These are phyloP conservation scores for Debaryomycetaceae sp. DNA, from an alignment of 1,139 yeast species.

Conservation along the genomic window DNA sequence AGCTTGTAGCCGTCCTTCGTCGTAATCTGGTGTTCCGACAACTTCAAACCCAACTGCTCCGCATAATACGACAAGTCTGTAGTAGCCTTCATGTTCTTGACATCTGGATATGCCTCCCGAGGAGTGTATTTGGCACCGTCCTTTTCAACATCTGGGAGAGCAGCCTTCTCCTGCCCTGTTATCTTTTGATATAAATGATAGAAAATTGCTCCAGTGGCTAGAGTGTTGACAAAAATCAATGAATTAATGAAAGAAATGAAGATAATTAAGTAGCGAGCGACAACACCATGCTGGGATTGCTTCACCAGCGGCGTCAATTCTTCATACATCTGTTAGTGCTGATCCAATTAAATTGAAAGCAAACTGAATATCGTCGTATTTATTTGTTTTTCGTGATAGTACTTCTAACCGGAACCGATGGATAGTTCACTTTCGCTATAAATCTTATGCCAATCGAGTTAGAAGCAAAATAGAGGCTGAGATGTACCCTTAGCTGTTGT, in stretches of 20 bases:
- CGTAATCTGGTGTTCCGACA: slow-evolving; percentile 55
- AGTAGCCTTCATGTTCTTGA: slow-evolving; percentile 25
- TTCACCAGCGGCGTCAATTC: slow-evolving; percentile 19
- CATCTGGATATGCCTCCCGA: slow-evolving; percentile 28
- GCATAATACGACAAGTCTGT: slow-evolving; percentile 59
- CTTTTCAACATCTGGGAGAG: slow-evolving; percentile 10
- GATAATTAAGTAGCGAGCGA: slow-evolving; percentile 18
- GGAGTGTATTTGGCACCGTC: slow-evolving; percentile 16
- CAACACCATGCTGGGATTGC: slow-evolving; percentile 13
- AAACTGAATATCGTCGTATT: background rate
- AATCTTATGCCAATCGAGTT: background rate
- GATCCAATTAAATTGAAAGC: background rate
- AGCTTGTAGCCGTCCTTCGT: slow-evolving; percentile 83
- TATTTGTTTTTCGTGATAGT: background rate
- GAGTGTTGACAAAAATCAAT: slow-evolving; percentile 20
- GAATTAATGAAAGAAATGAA: slow-evolving; percentile 27
- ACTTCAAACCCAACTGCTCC: slow-evolving; percentile 52
- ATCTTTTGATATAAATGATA: slow-evolving; percentile 24
- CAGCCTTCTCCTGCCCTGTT: slow-evolving; percentile 19
- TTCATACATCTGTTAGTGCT: slow-evolving; percentile 12
- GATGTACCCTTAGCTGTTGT: background rate
- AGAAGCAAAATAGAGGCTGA: background rate
- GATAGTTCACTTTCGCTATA: background rate
- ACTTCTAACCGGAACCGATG: background rate
- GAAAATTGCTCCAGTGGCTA: slow-evolving; percentile 25